phyloP scores from a whole-genome alignment of 352 stramenopile species.

The Pythium phragmitis region DNA sequence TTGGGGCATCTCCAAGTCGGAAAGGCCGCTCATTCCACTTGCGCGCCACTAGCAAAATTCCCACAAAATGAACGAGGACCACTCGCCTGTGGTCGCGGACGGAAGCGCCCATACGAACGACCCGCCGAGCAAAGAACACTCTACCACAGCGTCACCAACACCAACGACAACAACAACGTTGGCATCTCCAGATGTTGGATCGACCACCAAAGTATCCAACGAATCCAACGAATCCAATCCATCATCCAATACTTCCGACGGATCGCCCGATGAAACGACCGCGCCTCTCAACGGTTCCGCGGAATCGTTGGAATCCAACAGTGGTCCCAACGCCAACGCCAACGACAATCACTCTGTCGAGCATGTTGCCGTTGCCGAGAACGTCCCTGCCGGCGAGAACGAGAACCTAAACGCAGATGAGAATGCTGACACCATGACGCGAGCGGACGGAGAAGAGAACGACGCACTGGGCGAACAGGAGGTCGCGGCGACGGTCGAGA shows the following conservation, averaged over 20 bases:
- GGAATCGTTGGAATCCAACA: constrained; percentile 8
- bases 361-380: constrained; percentile 15
- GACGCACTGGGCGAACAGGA: constrained; percentile 2
- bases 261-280: constrained; percentile 3
- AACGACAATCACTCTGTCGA: constrained; percentile 22
- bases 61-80: constrained; percentile 15
- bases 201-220: constrained; percentile 7
- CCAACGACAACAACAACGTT: not conserved
- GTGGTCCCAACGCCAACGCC: constrained; percentile 1
- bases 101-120: not conserved
- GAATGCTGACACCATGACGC: not conserved
- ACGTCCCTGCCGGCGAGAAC: not conserved
- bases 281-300: not conserved
- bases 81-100: constrained; percentile 3
- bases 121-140: not conserved
- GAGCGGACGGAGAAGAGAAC: constrained; percentile 3
- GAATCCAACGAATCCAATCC: not conserved
- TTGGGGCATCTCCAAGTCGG: not conserved
- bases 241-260: constrained; percentile 5
- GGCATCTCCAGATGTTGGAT: constrained; percentile 15
- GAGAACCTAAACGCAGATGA: not conserved
- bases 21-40: not conserved
- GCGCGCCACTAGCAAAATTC: not conserved
- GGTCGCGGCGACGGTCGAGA: not conserved
- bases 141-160: not conserved